Percentiles rank a stretch among this genome's conserved stretches.
Evolutionary conservation across 164 flowering plant genomes (phyloP).

Genomic region (Macadamia integrifolia): DNA sequence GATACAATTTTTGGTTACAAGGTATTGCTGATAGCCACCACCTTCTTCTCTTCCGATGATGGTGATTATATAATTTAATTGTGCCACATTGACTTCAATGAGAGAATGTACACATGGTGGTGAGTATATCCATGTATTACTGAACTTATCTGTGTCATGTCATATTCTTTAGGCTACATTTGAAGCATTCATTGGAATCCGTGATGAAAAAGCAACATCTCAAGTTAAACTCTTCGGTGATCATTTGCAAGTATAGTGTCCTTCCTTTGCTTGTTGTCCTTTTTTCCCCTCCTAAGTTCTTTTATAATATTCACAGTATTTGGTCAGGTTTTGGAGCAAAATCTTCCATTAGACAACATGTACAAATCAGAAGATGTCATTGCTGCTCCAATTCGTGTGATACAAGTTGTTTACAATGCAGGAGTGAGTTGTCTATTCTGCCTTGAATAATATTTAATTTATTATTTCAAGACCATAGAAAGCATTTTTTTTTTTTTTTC

Average conservation of each 20-base stretch:
- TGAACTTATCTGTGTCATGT: slow-evolving; percentile 5
- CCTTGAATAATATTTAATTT: neutral
- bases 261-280: neutral
- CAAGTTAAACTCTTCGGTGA: slow-evolving; percentile 88
- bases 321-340: slow-evolving; percentile 67
- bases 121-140: neutral
- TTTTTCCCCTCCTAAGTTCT: neutral
- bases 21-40: slow-evolving; percentile 36
- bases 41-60: neutral
- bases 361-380: slow-evolving; percentile 74
- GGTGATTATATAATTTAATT: neutral
- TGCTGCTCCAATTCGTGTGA: slow-evolving; percentile 95
- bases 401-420: slow-evolving; percentile 73
- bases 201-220: slow-evolving; percentile 83
- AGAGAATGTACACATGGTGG: neutral
- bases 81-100: neutral
- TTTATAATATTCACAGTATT: neutral
- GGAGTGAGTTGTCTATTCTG: slow-evolving; percentile 54
- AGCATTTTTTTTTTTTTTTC: too few relatives aligned
- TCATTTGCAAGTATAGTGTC: slow-evolving; percentile 52
- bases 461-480: too few relatives aligned
- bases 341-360: slow-evolving; percentile 76
- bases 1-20: slow-evolving; percentile 87
- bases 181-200: slow-evolving; percentile 87
- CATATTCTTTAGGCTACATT: slow-evolving; percentile 71